phyloP scores from a whole-genome alignment of 2,329 filamentous ascomycete genomes.

The Juglanconis sp. region DNA sequence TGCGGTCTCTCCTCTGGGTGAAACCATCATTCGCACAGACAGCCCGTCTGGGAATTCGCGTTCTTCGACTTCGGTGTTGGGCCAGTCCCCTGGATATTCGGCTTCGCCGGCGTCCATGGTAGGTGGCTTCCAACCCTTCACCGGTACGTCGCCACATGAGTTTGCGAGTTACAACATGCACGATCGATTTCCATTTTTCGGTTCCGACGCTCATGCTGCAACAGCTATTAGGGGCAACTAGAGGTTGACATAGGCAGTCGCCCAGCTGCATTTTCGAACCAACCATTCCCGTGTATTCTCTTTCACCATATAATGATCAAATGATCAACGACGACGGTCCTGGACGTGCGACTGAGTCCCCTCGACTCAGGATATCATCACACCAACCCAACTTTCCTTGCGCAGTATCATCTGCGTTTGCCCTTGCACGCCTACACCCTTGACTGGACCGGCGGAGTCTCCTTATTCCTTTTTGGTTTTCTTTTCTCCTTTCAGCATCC shows the following conservation, averaged over 20 bases:
- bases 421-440: neutral
- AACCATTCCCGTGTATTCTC: neutral
- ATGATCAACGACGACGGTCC: neutral
- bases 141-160: slow-evolving; percentile 44
- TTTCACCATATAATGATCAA: neutral
- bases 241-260: slow-evolving; percentile 9
- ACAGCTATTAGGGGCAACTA: slow-evolving; percentile 43
- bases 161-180: slow-evolving; percentile 36
- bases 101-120: slow-evolving; percentile 44
- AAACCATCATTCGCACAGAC: slow-evolving; percentile 25
- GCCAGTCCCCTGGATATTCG: slow-evolving; percentile 34
- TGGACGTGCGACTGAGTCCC: neutral
- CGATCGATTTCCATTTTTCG: slow-evolving; percentile 48
- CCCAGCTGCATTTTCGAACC: neutral
- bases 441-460: neutral
- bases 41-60: slow-evolving; percentile 29
- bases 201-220: slow-evolving; percentile 45
- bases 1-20: slow-evolving; percentile 31
- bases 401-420: neutral
- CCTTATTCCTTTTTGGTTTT: slow-evolving; percentile 1
- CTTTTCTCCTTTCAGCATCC: slow-evolving; percentile 2
- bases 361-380: neutral
- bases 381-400: neutral
- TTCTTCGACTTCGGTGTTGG: slow-evolving; percentile 22
- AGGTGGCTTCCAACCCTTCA: slow-evolving; percentile 41